Evolutionary conservation across 179 eudicot genomes (phyloP).

Genomic region (Amaranthus tricolor): DNA sequence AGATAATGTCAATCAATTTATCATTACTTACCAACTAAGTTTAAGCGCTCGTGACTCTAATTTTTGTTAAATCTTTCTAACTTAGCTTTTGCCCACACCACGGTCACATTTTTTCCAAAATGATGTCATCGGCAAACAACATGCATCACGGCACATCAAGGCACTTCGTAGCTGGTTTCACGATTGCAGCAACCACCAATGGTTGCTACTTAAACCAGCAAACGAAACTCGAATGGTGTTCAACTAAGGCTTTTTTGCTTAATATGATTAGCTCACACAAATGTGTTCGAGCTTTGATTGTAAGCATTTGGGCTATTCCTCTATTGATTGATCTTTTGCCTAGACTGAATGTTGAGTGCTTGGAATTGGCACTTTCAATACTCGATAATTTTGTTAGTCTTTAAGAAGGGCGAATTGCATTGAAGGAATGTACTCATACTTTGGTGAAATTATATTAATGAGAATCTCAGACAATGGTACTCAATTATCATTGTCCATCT

Average conservation of each 20-base stretch:
- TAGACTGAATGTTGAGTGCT: conserved; percentile 50
- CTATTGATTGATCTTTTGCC: conserved; percentile 74
- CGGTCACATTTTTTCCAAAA: too few relatives aligned
- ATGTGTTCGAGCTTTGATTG: conserved; percentile 43
- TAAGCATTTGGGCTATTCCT: conserved; percentile 73
- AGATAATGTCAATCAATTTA: not conserved
- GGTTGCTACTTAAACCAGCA: too few relatives aligned
- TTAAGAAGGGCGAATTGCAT: conserved; percentile 56
- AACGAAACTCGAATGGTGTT: conserved; percentile 53
- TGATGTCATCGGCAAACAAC: too few relatives aligned
- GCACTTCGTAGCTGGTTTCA: too few relatives aligned
- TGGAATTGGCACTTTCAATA: conserved; percentile 56
- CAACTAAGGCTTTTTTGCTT: conserved; percentile 64
- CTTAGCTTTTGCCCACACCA: too few relatives aligned
- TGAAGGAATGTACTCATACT: conserved; percentile 56
- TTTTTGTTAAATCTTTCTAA: too few relatives aligned
- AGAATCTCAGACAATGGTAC: conserved; percentile 79
- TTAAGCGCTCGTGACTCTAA: not conserved
- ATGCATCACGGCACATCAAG: too few relatives aligned
- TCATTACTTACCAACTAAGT: not conserved
- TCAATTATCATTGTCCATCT: conserved; percentile 65
- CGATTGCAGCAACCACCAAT: too few relatives aligned
- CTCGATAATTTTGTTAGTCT: conserved; percentile 49
- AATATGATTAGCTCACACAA: conserved; percentile 55
- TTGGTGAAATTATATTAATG: conserved; percentile 72